Percentiles rank a stretch among this genome's conserved stretches.
Evolutionary conservation across 441 rosid species (phyloP).

Genomic region (Raphanus hybrid): DNA sequence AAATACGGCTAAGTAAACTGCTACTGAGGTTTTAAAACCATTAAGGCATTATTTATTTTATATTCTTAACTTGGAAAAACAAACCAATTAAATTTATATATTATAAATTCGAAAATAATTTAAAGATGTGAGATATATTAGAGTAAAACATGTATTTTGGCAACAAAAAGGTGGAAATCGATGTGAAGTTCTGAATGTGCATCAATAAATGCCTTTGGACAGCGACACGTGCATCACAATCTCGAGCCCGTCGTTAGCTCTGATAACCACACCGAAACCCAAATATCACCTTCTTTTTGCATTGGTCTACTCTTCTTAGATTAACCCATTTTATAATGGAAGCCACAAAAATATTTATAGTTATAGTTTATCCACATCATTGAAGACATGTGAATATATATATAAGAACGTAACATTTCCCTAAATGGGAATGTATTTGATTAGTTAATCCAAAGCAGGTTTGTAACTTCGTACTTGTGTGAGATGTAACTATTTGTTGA

Average conservation of each 20-base stretch:
- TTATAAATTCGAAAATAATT: too few relatives aligned
- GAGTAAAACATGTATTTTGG: slow-evolving; percentile 5
- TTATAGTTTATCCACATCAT: slow-evolving; percentile 7
- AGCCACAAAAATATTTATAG: not conserved
- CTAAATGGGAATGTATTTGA: slow-evolving; percentile 5
- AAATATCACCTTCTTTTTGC: slow-evolving; percentile 24
- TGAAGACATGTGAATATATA: not conserved
- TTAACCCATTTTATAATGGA: slow-evolving; percentile 1
- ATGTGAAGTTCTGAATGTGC: slow-evolving; percentile 22
- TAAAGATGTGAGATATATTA: too few relatives aligned
- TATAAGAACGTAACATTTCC: slow-evolving; percentile 4
- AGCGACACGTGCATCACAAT: slow-evolving; percentile 36
- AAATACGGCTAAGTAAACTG: slow-evolving; percentile 3
- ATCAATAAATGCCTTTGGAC: slow-evolving; percentile 35
- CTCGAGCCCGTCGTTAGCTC: slow-evolving; percentile 44
- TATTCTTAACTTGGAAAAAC: not conserved
- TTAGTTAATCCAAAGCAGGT: not conserved
- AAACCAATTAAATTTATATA: not conserved
- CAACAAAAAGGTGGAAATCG: not conserved
- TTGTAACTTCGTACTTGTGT: not conserved
- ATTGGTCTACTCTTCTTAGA: slow-evolving; percentile 8
- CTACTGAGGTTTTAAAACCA: not conserved
- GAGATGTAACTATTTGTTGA: not conserved
- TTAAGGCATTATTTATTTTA: not conserved
- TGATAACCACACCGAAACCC: slow-evolving; percentile 30